Percentiles rank a stretch among this genome's conserved stretches.
Evolutionary conservation across 495 filamentous ascomycete genomes (phyloP).

Genomic region (Venustampulla echinocandica): DNA sequence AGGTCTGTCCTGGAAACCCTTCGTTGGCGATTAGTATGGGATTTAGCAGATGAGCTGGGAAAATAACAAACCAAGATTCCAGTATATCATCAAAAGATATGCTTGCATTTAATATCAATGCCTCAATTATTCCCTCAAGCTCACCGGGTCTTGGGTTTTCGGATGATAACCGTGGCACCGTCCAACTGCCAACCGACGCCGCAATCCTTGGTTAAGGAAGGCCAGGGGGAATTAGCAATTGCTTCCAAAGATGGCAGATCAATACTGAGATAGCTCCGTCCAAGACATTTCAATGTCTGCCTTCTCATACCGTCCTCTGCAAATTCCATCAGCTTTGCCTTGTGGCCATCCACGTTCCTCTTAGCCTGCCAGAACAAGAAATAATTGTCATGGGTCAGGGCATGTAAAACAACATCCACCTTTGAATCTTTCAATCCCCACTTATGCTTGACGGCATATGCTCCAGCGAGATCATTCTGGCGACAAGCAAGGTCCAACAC

Average conservation of each 20-base stretch:
- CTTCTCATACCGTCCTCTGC: slow-evolving; percentile 60
- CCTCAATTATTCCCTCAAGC: not conserved
- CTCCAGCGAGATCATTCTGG: slow-evolving; percentile 62
- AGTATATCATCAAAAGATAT: no score
- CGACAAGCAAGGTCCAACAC: slow-evolving; percentile 86
- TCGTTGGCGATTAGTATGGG: no score
- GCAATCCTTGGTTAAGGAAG: slow-evolving; percentile 51
- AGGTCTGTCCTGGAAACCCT: no score
- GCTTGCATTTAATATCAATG: not conserved
- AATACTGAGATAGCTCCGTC: slow-evolving; percentile 67
- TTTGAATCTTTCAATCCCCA: slow-evolving; percentile 51
- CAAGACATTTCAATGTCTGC: slow-evolving; percentile 75
- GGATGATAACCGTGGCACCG: slow-evolving; percentile 60
- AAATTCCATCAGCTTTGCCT: slow-evolving; percentile 68
- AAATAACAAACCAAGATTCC: not conserved
- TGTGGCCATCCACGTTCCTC: slow-evolving; percentile 65
- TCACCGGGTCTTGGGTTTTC: slow-evolving; percentile 44
- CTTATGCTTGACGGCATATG: slow-evolving; percentile 51
- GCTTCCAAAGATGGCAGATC: slow-evolving; percentile 56
- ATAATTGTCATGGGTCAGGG: slow-evolving; percentile 76
- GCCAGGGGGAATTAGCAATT: slow-evolving; percentile 56
- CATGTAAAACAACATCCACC: slow-evolving; percentile 56
- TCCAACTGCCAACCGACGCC: slow-evolving; percentile 76
- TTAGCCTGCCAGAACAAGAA: slow-evolving; percentile 64
- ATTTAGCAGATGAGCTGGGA: not conserved